Conservation (phyloP, 192 early-diverging fungal species). For the Oehlia diaphana region DNA sequence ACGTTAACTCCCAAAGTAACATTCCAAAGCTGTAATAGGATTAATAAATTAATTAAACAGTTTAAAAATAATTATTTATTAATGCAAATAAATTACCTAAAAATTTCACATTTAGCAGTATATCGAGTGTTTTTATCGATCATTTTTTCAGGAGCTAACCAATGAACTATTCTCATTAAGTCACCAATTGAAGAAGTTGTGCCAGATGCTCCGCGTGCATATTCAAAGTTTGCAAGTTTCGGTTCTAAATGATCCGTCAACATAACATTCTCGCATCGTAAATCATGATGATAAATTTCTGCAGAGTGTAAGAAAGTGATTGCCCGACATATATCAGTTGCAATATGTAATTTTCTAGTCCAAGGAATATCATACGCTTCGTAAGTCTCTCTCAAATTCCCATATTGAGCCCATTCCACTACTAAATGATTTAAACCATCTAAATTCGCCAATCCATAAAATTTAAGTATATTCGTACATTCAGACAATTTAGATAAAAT, state of each 20-base stretch:
- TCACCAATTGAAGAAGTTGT: neutral
- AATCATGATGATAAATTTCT: neutral
- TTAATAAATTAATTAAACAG: no score
- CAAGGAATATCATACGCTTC: neutral
- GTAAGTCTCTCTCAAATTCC: neutral
- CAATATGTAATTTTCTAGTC: slow-evolving; percentile 3
- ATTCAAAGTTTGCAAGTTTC: slow-evolving; percentile 22
- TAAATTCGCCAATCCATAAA: neutral
- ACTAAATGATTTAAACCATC: neutral
- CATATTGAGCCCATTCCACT: slow-evolving; percentile 10
- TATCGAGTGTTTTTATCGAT: neutral
- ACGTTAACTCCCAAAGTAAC: slow-evolving; percentile 14
- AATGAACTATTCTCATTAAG: neutral
- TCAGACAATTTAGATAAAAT: neutral
- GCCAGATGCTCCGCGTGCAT: neutral
- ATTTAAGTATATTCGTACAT: neutral
- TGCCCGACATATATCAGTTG: neutral
- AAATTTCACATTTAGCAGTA: slow-evolving; percentile 20
- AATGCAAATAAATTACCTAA: neutral
- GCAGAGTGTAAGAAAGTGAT: neutral
- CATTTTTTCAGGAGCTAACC: slow-evolving; percentile 23
- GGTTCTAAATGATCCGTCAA: slow-evolving; percentile 1
- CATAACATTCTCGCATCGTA: slow-evolving; percentile 17
- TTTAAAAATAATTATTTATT: neutral
- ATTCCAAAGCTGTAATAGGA: slow-evolving; percentile 7